Evolutionary conservation across 202 grass and related monocot species (phyloP), one percentile per base, ranked within the genome.

Genomic region (Alloteropsis angusta): DNA sequence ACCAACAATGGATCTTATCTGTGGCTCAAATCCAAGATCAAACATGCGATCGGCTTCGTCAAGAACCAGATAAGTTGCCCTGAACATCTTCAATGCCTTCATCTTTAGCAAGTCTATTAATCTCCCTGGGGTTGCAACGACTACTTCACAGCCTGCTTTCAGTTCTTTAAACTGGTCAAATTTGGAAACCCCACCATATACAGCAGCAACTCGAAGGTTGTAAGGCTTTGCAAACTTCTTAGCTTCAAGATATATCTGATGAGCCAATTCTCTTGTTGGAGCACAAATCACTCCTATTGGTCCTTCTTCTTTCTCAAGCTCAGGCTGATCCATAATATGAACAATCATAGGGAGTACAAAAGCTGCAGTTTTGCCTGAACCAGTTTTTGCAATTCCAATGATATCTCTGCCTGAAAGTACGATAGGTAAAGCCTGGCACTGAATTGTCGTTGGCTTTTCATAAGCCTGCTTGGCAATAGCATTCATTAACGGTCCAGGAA

Each of bases 11-110:
- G 95, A 98, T 62, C 89, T 72, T 86, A 98, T 83, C 66, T 98
- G 95, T 73, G 95, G 95, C 63, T 98, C 95, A 79, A 98, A 98
- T 36, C 95, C 95, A 72, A 98, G 87, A 87, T 98, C 95, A 87
- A 98, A 98, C 95, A 98, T 98, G 35, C 95, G 89, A 65, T 98
- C 95, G 28, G 95, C 95, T 88, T 98, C 95, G 74, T 98, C 95
- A 65, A 98, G 89, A 81, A 98, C 95, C 63, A 98, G 66, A 90
- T 95, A 98, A 71, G 95, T 91, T 25, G 92, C 87, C 81, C 95
- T 90, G 57, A 85, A 82, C 92, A 98, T 98, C 63, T 75, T 93
- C 60, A 98, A 62, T 74, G 95, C 95, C 75, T 98, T 98, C 95
- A 93, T 93, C 79, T 95, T 98, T 32, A 98, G 82, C 82, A 98